A percentile compares a stretch with the other conserved stretches of the same genome.
phyloP scores from a whole-genome alignment of 2,329 filamentous ascomycete genomes.

The Talaromyces amestolkiae region DNA sequence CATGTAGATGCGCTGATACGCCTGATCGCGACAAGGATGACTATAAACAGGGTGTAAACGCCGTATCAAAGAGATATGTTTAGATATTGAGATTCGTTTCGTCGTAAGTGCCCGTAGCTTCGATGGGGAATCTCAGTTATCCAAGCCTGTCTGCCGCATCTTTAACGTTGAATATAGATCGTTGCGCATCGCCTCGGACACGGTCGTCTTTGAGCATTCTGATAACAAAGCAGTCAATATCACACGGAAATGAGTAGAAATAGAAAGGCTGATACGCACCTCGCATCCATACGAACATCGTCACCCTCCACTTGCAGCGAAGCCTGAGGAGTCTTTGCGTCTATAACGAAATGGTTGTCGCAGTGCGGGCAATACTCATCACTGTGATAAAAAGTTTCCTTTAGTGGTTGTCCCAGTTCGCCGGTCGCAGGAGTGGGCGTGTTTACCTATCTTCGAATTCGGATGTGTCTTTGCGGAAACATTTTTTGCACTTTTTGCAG shows the following conservation, averaged over 20 bases:
- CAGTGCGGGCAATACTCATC: conserved; percentile 99
- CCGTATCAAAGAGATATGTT: background rate
- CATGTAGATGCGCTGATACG: background rate
- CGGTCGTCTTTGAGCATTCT: conserved; percentile 92
- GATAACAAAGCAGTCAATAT: background rate
- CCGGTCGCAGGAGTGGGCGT: background rate
- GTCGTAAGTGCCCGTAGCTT: conserved; percentile 14
- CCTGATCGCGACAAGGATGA: background rate
- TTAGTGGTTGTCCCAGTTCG: background rate
- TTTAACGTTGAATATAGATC: conserved; percentile 73
- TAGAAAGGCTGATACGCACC: conserved; percentile 39
- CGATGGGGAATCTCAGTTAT: conserved; percentile 43
- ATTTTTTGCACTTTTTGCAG: conserved; percentile 99
- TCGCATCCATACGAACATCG: conserved; percentile 77
- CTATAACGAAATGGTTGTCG: conserved; percentile 96
- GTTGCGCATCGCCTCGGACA: conserved; percentile 57
- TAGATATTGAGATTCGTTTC: conserved; percentile 27
- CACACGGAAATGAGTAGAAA: background rate
- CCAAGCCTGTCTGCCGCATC: conserved; percentile 73
- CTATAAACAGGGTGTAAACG: background rate
- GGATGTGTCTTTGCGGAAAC: conserved; percentile 87
- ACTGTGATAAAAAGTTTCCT: conserved; percentile 38
- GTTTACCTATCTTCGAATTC: conserved; percentile 80
- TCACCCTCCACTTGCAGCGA: conserved; percentile 85
- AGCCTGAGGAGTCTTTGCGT: conserved; percentile 79